These are phyloP conservation scores for Escovopsis sp. DNA, from an alignment of 2,329 filamentous ascomycete genomes.

Conservation along the genomic window DNA sequence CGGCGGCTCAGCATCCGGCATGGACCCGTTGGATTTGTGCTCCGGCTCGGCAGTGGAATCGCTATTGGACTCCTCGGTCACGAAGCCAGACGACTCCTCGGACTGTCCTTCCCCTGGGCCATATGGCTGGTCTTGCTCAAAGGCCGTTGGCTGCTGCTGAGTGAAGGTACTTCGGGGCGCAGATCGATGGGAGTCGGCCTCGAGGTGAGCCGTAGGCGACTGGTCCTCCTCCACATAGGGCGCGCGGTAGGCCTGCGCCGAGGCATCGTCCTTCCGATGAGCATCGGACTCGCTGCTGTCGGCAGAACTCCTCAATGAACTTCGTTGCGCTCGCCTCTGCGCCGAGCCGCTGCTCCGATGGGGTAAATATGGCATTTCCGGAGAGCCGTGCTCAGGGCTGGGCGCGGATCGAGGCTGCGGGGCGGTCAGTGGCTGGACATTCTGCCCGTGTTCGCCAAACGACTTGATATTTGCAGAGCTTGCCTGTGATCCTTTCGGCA, in stretches of 20 bases:
- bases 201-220: conserved; percentile 5
- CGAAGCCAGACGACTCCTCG: no score
- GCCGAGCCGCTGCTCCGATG: conserved; percentile 13
- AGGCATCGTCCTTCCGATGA: neutral
- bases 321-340: conserved; percentile 15
- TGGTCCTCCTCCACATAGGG: conserved; percentile 15
- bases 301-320: conserved; percentile 4
- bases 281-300: neutral
- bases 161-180: no score
- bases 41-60: no score
- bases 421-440: neutral
- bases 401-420: neutral
- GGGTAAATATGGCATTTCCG: conserved; percentile 9
- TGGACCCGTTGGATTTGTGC: no score
- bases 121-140: neutral
- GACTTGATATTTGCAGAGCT: no score
- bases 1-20: no score
- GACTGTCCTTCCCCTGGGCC: no score
- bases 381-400: conserved; percentile 2
- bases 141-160: neutral
- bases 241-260: conserved; percentile 9
- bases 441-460: neutral
- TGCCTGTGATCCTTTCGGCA: no score
- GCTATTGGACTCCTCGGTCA: no score
- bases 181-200: neutral